phyloP scores from a whole-genome alignment of 148 eudicot species.

The Talinum fruticosum region DNA sequence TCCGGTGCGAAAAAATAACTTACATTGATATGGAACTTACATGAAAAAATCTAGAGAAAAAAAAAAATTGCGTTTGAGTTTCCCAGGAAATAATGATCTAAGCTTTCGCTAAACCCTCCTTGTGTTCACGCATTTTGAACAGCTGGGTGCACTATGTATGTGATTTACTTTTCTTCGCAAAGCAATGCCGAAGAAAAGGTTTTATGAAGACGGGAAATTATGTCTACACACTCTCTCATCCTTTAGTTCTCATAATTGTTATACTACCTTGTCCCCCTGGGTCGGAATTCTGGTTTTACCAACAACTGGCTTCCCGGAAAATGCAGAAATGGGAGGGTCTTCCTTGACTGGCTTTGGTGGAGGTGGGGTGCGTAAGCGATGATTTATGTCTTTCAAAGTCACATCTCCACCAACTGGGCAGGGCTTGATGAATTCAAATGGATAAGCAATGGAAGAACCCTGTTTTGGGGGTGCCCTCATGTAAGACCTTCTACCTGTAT shows the following conservation, averaged over 20 bases:
- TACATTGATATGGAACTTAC: too few relatives aligned
- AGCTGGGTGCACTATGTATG: conserved; percentile 1
- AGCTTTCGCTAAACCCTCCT: neutral
- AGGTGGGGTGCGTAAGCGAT: conserved; percentile 65
- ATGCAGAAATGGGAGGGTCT: conserved; percentile 59
- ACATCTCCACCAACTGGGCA: conserved; percentile 66
- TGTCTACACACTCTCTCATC: conserved; percentile 38
- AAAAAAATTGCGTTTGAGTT: too few relatives aligned
- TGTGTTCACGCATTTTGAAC: conserved; percentile 15
- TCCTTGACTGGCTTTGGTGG: conserved; percentile 39
- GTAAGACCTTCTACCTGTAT: conserved; percentile 71
- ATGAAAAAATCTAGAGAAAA: neutral
- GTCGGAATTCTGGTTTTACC: conserved; percentile 91
- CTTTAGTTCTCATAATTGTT: conserved; percentile 98
- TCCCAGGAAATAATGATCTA: too few relatives aligned
- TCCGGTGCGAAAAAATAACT: too few relatives aligned
- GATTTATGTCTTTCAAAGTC: conserved; percentile 89
- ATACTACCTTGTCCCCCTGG: conserved; percentile 96
- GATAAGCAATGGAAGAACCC: conserved; percentile 71
- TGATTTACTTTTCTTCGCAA: neutral
- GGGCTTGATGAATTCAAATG: conserved; percentile 84
- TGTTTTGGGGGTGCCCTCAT: conserved; percentile 60
- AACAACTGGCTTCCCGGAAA: conserved; percentile 90
- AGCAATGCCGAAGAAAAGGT: conserved; percentile 4
- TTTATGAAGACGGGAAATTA: neutral